A percentile compares a stretch with the other conserved stretches of the same genome.
These are phyloP conservation scores for Parafenestella ontariensis DNA, from an alignment of 2,329 filamentous ascomycete species.

Conservation along the genomic window DNA sequence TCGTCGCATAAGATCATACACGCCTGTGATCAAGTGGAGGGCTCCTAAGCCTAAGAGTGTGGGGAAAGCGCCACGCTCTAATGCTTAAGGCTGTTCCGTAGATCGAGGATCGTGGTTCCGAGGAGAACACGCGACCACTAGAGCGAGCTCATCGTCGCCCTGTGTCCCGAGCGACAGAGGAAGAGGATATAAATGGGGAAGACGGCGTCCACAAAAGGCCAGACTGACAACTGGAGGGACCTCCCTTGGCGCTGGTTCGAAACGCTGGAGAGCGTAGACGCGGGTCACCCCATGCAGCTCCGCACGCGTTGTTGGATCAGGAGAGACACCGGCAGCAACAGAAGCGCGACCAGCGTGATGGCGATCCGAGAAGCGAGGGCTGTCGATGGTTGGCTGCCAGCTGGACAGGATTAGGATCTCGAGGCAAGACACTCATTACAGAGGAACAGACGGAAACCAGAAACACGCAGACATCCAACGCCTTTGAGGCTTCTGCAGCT, in stretches of 20 bases:
- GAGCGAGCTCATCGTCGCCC: conserved; percentile 48
- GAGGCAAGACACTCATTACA: conserved; percentile 44
- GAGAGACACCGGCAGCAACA: conserved; percentile 23
- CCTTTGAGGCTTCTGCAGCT: conserved; percentile 52
- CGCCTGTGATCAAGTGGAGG: conserved; percentile 37
- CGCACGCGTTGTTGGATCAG: conserved; percentile 32
- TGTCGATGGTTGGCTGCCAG: conserved; percentile 29
- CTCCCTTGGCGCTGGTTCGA: conserved; percentile 45
- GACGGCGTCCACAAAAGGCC: conserved; percentile 28
- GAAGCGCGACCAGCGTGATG: conserved; percentile 32
- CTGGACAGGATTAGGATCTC: conserved; percentile 29
- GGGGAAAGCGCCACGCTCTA: conserved; percentile 49
- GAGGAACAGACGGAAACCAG: conserved; percentile 40
- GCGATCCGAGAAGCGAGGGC: conserved; percentile 24
- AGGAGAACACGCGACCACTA: conserved; percentile 41
- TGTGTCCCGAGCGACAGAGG: conserved; percentile 40
- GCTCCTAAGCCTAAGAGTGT: conserved; percentile 43
- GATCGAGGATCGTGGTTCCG: conserved; percentile 37
- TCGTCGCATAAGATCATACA: conserved; percentile 43
- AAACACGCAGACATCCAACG: conserved; percentile 45
- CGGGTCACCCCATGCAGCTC: conserved; percentile 34
- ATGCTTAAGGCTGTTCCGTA: conserved; percentile 37
- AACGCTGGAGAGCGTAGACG: conserved; percentile 34
- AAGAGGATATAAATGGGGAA: conserved; percentile 24
- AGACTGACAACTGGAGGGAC: conserved; percentile 32